Evolutionary conservation across 306 rosid species (phyloP).

Genomic region (Spatholobus suberectus): DNA sequence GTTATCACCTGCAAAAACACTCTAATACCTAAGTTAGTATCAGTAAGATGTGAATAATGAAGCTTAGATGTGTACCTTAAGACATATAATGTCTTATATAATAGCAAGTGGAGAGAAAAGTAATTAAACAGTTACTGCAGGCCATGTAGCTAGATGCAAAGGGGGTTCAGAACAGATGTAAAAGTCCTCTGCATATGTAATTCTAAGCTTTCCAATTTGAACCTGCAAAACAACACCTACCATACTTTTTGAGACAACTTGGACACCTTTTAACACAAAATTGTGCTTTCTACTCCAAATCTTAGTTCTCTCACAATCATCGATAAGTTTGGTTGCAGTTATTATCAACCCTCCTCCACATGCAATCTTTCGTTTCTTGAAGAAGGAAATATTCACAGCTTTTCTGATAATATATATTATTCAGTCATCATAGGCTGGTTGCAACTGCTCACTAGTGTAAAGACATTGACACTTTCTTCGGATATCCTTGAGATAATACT

Average conservation of each 20-base stretch:
- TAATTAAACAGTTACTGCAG: too few species aligned
- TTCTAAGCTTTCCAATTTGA: not conserved
- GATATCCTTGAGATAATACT: not conserved
- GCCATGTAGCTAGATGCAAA: too few species aligned
- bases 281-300: not conserved
- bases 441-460: not conserved
- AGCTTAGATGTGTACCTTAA: too few species aligned
- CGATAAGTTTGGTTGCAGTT: not conserved
- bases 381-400: not conserved
- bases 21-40: too few species aligned
- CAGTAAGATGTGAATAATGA: too few species aligned
- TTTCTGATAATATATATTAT: not conserved
- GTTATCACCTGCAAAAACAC: too few species aligned
- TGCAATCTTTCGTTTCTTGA: not conserved
- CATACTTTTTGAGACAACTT: too few species aligned
- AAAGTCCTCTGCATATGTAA: not conserved
- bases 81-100: too few species aligned
- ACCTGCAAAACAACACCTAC: not conserved
- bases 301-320: not conserved
- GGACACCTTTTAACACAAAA: not conserved
- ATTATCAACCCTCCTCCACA: not conserved
- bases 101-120: too few species aligned
- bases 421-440: not conserved
- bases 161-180: too few species aligned
- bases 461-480: not conserved